Conservation (phyloP, 1,139 yeast genomes). For the Saccharomyces pastorianus region DNA sequence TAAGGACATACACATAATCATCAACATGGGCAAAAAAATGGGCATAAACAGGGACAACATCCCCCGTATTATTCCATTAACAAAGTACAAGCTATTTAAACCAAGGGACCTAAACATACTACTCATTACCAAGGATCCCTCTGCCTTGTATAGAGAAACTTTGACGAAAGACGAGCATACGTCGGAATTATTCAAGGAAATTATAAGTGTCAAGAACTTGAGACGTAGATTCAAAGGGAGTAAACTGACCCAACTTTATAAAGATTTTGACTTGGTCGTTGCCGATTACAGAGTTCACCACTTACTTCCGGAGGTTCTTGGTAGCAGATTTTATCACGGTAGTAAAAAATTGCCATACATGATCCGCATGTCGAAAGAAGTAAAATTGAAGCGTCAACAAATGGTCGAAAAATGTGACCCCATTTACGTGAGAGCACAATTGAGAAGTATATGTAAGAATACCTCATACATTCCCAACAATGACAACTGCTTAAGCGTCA, state of each 20-base stretch:
- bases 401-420: conserved; percentile 39
- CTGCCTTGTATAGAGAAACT: conserved; percentile 43
- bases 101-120: conserved; percentile 44
- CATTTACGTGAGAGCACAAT: conserved; percentile 50
- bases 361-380: conserved; percentile 55
- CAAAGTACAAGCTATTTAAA: conserved; percentile 40
- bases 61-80: conserved; percentile 61
- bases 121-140: conserved; percentile 62
- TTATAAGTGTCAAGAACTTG: conserved; percentile 50
- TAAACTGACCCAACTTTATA: conserved; percentile 41
- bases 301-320: conserved; percentile 48
- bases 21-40: conserved; percentile 47
- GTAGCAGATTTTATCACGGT: conserved; percentile 50
- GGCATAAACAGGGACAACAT: conserved; percentile 45
- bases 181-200: conserved; percentile 50
- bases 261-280: conserved; percentile 57
- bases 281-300: conserved; percentile 60
- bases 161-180: conserved; percentile 42
- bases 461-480: conserved; percentile 52
- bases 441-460: conserved; percentile 53
- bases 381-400: conserved; percentile 31
- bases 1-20: conserved; percentile 40
- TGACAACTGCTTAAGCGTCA: conserved; percentile 37
- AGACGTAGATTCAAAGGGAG: conserved; percentile 41
- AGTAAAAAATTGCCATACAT: conserved; percentile 52